A percentile compares a stretch with the other conserved stretches of the same genome.
Conservation (phyloP, 2,329 filamentous ascomycete species). For the Botrytis galanthina region DNA sequence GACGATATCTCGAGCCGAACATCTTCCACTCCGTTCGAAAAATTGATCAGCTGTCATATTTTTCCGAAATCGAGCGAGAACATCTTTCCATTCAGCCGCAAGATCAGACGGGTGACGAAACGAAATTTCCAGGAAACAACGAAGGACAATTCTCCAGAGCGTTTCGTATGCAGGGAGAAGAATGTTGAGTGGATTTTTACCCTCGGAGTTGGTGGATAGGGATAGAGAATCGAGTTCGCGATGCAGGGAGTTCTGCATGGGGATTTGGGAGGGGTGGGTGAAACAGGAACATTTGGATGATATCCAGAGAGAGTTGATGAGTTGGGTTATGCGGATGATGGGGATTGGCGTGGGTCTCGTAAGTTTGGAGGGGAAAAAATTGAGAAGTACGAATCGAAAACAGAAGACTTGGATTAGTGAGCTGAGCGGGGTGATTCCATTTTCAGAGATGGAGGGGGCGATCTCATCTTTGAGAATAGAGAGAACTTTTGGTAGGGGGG, state of each 20-base stretch:
- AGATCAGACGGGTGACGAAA: not conserved
- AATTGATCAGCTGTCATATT: not conserved
- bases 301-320: slow-evolving; percentile 18
- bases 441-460: not conserved
- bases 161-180: slow-evolving; percentile 25
- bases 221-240: slow-evolving; percentile 1
- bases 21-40: not conserved
- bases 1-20: slow-evolving; percentile 6
- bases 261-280: not conserved
- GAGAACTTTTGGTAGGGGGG: not conserved
- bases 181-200: slow-evolving; percentile 21
- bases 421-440: not conserved
- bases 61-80: not conserved
- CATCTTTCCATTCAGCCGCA: not conserved
- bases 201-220: not conserved
- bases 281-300: slow-evolving; percentile 12
- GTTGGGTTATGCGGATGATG: not conserved
- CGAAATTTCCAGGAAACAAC: slow-evolving; percentile 18
- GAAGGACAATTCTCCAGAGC: slow-evolving; percentile 22
- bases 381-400: slow-evolving; percentile 12
- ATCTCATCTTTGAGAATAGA: not conserved
- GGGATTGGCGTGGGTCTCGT: not conserved
- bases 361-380: not conserved
- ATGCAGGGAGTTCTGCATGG: not conserved
- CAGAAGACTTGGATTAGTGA: slow-evolving; percentile 12